A percentile compares a stretch with the other conserved stretches of the same genome.
Conservation (phyloP, 257 asterid genomes). For the Lantana camara region DNA sequence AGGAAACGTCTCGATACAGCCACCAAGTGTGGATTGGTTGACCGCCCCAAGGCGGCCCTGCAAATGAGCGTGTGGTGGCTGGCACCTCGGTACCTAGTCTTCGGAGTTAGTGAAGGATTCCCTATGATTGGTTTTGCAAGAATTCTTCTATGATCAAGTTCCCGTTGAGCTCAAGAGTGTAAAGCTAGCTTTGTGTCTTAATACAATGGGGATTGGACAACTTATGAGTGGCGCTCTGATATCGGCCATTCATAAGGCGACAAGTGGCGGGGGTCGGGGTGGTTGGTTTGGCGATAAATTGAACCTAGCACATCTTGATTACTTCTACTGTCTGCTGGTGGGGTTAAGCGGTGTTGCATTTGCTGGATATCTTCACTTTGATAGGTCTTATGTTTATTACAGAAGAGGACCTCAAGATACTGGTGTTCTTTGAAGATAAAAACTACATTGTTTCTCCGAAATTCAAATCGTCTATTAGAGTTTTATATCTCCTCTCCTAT, state of each 20-base stretch:
- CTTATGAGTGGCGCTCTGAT: constrained; percentile 52
- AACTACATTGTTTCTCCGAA: too few relatives aligned
- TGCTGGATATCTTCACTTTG: constrained; percentile 24
- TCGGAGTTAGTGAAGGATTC: constrained; percentile 44
- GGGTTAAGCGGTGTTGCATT: constrained; percentile 27
- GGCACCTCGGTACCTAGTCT: constrained; percentile 48
- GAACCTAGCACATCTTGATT: constrained; percentile 43
- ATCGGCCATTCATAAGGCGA: constrained; percentile 29
- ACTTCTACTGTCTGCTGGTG: constrained; percentile 37
- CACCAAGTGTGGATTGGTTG: constrained; percentile 30
- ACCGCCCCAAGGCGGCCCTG: constrained; percentile 31
- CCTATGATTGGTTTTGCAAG: constrained; percentile 52
- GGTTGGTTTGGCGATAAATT: constrained; percentile 43
- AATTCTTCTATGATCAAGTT: constrained; percentile 55
- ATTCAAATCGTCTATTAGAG: too few relatives aligned
- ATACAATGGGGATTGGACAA: constrained; percentile 47
- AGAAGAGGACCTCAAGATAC: constrained; percentile 3
- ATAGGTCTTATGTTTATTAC: constrained; percentile 21
- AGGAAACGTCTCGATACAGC: constrained; percentile 42
- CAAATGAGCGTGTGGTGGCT: constrained; percentile 67
- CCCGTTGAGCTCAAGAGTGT: constrained; percentile 45
- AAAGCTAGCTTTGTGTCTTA: constrained; percentile 41
- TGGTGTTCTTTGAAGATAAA: neutral
- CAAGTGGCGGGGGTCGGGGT: constrained; percentile 19
- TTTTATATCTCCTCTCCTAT: too few relatives aligned